Evolutionary conservation across 164 flowering plant genomes (phyloP).

Genomic region (Vitis vinifera): ASM3070453v1 NC_081821.1:15832501-15833000

Average conservation of each 20-base stretch:
- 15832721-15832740: slow-evolving; percentile 9
- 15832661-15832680: slow-evolving; percentile 20
- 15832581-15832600: slow-evolving; percentile 19
- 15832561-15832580: slow-evolving; percentile 15
- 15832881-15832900: too few species aligned
- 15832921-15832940: too few species aligned
- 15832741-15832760: slow-evolving; percentile 11
- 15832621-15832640: slow-evolving; percentile 1
- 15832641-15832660: not conserved
- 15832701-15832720: slow-evolving; percentile 1
- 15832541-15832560: slow-evolving; percentile 21
- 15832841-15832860: too few species aligned
- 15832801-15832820: slow-evolving; percentile 31
- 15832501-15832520: not conserved
- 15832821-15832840: not conserved
- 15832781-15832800: slow-evolving; percentile 21
- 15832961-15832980: too few species aligned
- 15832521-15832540: slow-evolving; percentile 2
- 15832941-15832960: too few species aligned
- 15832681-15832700: slow-evolving; percentile 28
- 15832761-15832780: slow-evolving; percentile 13
- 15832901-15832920: too few species aligned
- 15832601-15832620: not conserved
- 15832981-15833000: too few species aligned
- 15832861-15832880: too few species aligned